Percentiles rank a stretch among this genome's conserved stretches.
Evolutionary conservation across 768 basidiomycete genomes (phyloP).

Genomic region (Tricholoma terreum): DNA sequence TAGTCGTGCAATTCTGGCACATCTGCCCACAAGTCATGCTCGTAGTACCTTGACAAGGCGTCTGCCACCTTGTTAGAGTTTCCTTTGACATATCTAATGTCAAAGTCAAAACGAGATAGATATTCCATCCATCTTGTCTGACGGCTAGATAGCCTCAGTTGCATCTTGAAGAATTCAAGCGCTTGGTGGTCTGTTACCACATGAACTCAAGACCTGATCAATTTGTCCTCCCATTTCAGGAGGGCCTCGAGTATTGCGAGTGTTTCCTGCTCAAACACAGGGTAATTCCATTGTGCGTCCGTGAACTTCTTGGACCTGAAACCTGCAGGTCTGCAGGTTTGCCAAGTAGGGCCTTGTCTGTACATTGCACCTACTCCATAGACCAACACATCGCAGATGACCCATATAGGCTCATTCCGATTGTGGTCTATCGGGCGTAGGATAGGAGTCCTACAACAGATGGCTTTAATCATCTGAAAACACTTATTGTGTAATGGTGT

Average conservation of each 20-base stretch:
- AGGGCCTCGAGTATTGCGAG: too few relatives aligned
- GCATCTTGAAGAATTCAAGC: not conserved
- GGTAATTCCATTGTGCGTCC: too few relatives aligned
- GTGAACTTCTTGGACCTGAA: too few relatives aligned
- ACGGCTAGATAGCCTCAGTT: not conserved
- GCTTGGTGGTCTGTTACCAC: not conserved
- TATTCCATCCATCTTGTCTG: not conserved
- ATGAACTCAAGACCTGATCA: not conserved
- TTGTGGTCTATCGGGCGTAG: not conserved
- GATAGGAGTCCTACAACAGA: not conserved
- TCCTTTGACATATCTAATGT: not conserved
- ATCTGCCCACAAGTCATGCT: too few relatives aligned
- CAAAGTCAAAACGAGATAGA: not conserved
- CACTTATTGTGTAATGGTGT: constrained; percentile 19
- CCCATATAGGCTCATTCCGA: not conserved
- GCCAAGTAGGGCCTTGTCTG: not conserved
- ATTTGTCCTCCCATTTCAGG: too few relatives aligned
- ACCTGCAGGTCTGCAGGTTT: too few relatives aligned
- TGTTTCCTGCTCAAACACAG: too few relatives aligned
- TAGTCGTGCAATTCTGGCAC: too few relatives aligned
- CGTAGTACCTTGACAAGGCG: not conserved
- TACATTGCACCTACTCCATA: not conserved
- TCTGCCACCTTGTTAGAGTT: not conserved
- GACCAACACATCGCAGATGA: not conserved
- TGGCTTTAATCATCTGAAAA: constrained; percentile 15